These are phyloP conservation scores for Lactarius indigo DNA, from an alignment of 768 basidiomycete species.

Conservation along the genomic window DNA sequence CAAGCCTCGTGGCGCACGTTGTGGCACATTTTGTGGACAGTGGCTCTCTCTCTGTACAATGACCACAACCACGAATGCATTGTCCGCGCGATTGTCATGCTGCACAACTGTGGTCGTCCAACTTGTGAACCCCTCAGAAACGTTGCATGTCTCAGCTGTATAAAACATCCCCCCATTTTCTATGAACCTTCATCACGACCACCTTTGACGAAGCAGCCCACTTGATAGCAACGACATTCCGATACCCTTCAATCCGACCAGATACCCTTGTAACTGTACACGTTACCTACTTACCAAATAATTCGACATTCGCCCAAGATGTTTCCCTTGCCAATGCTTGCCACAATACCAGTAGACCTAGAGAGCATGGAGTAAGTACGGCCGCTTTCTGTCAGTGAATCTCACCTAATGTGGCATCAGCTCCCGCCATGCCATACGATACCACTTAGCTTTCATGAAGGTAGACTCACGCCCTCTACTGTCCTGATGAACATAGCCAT, in stretches of 20 bases:
- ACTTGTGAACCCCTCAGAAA: not conserved
- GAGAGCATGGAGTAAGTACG: conserved; percentile 15
- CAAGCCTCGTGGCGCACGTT: conserved; percentile 8
- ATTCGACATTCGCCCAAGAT: conserved; percentile 6
- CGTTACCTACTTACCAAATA: not conserved
- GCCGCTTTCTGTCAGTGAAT: not conserved
- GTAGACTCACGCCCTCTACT: not conserved
- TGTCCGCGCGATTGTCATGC: conserved; percentile 3
- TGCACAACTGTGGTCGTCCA: not conserved
- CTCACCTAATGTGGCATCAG: conserved; percentile 4
- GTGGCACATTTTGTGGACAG: conserved; percentile 1
- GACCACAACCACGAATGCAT: conserved; percentile 13
- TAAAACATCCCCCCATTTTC: conserved; percentile 6
- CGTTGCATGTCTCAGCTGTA: not conserved
- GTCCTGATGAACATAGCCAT: not conserved
- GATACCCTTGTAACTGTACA: conserved; percentile 6
- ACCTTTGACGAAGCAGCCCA: not conserved
- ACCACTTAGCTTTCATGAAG: conserved; percentile 23
- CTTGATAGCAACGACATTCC: not conserved
- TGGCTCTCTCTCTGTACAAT: conserved; percentile 1
- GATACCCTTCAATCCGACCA: conserved; percentile 9
- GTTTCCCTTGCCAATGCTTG: conserved; percentile 20
- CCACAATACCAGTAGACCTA: conserved; percentile 5
- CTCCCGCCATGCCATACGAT: conserved; percentile 16
- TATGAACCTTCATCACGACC: not conserved